Evolutionary conservation across 495 filamentous ascomycete genomes (phyloP).

Genomic region (Chaetomium tenue): DNA sequence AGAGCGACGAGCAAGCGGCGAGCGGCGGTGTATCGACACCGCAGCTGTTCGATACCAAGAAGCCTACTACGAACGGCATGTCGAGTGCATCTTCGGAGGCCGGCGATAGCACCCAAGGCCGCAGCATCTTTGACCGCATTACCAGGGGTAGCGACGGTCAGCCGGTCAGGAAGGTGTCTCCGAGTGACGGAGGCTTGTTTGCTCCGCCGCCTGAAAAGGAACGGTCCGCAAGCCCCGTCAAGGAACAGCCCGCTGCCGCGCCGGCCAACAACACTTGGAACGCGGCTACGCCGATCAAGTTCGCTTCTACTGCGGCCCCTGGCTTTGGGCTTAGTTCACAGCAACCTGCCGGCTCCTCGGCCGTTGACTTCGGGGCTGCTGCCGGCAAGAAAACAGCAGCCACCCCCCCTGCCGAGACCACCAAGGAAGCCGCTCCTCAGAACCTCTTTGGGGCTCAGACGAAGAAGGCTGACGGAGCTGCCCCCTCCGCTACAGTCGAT

Average conservation of each 20-base stretch:
- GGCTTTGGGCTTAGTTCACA: constrained; percentile 35
- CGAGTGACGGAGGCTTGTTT: constrained; percentile 31
- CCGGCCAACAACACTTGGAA: constrained; percentile 51
- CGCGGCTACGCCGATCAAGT: constrained; percentile 42
- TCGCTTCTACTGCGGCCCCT: constrained; percentile 33
- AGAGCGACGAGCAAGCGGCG: constrained; percentile 34
- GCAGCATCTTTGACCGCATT: constrained; percentile 61
- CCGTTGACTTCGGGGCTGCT: constrained; percentile 30
- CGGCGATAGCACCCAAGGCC: constrained; percentile 40
- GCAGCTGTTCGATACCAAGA: constrained; percentile 29
- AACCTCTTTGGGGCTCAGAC: constrained; percentile 26
- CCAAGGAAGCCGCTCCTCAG: constrained; percentile 20
- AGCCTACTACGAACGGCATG: constrained; percentile 24
- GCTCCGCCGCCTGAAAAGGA: constrained; percentile 35
- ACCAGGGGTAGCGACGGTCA: constrained; percentile 50
- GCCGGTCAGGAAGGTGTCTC: constrained; percentile 41
- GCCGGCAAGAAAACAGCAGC: constrained; percentile 25
- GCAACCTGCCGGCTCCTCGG: constrained; percentile 32
- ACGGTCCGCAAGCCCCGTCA: constrained; percentile 35
- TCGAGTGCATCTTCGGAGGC: constrained; percentile 38
- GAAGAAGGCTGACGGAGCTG: constrained; percentile 26
- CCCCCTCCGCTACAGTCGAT: constrained; percentile 20
- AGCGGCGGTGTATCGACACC: constrained; percentile 41
- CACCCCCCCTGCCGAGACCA: constrained; percentile 16
- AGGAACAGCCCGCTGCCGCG: constrained; percentile 37